Base-by-base conservation (phyloP, 1,284 basidiomycete species). In the Naganishia liquefaciens region DNA sequence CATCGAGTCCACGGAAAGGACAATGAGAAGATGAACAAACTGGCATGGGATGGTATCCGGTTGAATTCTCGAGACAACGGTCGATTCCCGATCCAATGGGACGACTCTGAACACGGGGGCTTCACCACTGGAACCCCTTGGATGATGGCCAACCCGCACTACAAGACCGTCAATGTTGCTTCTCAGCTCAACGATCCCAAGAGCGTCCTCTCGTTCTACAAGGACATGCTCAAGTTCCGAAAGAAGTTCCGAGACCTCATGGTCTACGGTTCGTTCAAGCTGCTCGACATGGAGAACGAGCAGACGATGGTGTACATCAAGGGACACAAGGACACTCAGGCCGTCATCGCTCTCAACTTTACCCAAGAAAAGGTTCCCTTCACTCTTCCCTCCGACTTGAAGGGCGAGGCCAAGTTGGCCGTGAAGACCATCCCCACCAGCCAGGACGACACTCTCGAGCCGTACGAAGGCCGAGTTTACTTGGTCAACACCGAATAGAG, bases 221-320 rank as follows among this genome's bases (percentile, higher is more conserved):
- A 73, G 63, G 71, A 68, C 64, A 72, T 76, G 72, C 70, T 81
- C 55, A 68, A 69, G 44, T 64, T 77, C 15, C 72, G 80, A 33
- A 76, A 76, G 54, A 67, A 75, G 57, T 67, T 78, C 66, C 69
- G 71, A 23, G 71, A 73, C 39, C 55, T 77, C 39, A 61, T 77
- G 50, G 63, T 76, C 9, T 76, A 78, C 57, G 81, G 80, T 6
- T 79, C 82, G 55, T 89, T 87, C 71, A 70, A 75, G 2, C 77
- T 85, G 30, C 70, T 86, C 9, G 78, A 81, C 17, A 71, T 76
- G 2, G 73, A 75, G 0, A 77, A 87, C 69, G 80, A 84, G 40
- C 70, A 82, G 28, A 79, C 85, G n/a, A 84, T 88, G 68, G 82
- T 83, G 0, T 88, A 83, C 72, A 79, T 80, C n/a, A 82, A 86